phyloP scores from a whole-genome alignment of 2,329 filamentous ascomycete species.

The Domatiomyces globalis region DNA sequence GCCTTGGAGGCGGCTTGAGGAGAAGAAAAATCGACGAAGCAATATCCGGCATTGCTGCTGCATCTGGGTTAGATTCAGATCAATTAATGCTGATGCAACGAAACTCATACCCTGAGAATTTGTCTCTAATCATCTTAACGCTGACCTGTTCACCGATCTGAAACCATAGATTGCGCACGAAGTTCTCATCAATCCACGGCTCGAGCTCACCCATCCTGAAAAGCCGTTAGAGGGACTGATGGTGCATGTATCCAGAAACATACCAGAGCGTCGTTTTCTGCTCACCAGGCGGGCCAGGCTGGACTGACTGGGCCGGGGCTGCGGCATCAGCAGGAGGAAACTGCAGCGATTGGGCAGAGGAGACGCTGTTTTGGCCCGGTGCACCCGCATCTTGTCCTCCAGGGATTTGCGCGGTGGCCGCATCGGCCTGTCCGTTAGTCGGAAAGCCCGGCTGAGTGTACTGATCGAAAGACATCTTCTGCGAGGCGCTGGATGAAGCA shows the following conservation, averaged over 20 bases:
- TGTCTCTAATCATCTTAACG: slow-evolving; percentile 99
- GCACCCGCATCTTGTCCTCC: slow-evolving; percentile 37
- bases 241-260: slow-evolving; percentile 13
- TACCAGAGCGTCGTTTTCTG: slow-evolving; percentile 45
- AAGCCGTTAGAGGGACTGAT: slow-evolving; percentile 5
- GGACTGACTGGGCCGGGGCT: slow-evolving; percentile 26
- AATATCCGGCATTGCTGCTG: slow-evolving; percentile 88
- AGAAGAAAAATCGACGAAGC: slow-evolving; percentile 84
- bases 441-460: slow-evolving; percentile 42
- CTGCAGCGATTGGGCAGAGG: slow-evolving; percentile 37
- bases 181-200: slow-evolving; percentile 98
- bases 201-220: slow-evolving; percentile 96
- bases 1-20: slow-evolving; percentile 82
- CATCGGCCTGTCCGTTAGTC: slow-evolving; percentile 44
- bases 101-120: slow-evolving; percentile 73
- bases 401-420: slow-evolving; percentile 35
- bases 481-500: slow-evolving; percentile 1
- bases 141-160: slow-evolving; percentile 89
- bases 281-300: slow-evolving; percentile 38
- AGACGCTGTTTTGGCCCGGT: slow-evolving; percentile 31
- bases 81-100: slow-evolving; percentile 11
- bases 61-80: slow-evolving; percentile 23
- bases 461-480: slow-evolving; percentile 52
- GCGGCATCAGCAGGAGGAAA: slow-evolving; percentile 37
- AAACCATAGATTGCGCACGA: slow-evolving; percentile 90